These are phyloP conservation scores for Metrosideros polymorpha DNA, from an alignment of 441 rosid species.

Conservation along the genomic window DNA sequence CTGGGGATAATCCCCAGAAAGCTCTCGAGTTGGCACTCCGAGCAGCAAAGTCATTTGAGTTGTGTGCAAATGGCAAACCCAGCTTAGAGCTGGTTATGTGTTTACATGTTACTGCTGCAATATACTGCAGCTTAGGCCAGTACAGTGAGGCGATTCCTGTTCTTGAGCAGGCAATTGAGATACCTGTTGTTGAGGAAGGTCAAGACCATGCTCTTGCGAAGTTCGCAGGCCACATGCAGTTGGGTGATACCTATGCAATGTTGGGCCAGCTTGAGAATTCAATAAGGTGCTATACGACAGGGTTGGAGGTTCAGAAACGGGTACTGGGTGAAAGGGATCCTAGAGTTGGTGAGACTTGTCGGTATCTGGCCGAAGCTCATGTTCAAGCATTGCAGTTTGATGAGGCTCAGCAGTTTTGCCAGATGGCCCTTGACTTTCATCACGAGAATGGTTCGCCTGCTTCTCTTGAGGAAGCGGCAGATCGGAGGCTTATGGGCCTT, in stretches of 20 bases:
- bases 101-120: constrained; percentile 52
- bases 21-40: constrained; percentile 58
- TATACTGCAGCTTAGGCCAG: constrained; percentile 47
- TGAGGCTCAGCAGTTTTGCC: constrained; percentile 44
- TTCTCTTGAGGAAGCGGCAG: constrained; percentile 57
- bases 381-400: constrained; percentile 61
- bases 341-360: constrained; percentile 66
- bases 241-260: constrained; percentile 70
- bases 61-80: constrained; percentile 35
- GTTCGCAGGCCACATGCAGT: constrained; percentile 66
- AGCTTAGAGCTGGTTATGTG: constrained; percentile 56
- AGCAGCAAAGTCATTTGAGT: constrained; percentile 48
- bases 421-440: constrained; percentile 51
- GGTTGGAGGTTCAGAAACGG: constrained; percentile 44
- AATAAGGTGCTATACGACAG: constrained; percentile 39
- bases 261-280: constrained; percentile 60
- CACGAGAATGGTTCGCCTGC: constrained; percentile 36
- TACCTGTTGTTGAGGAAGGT: constrained; percentile 37
- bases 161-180: constrained; percentile 43
- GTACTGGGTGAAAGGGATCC: constrained; percentile 49
- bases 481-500: constrained; percentile 72
- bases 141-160: constrained; percentile 53
- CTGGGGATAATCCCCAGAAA: constrained; percentile 48
- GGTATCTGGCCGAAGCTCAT: constrained; percentile 62
- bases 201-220: constrained; percentile 60